Percentiles rank a stretch among this genome's conserved stretches.
Conservation (phyloP, 208 protist species). For the Trypanosoma lewisi region DNA sequence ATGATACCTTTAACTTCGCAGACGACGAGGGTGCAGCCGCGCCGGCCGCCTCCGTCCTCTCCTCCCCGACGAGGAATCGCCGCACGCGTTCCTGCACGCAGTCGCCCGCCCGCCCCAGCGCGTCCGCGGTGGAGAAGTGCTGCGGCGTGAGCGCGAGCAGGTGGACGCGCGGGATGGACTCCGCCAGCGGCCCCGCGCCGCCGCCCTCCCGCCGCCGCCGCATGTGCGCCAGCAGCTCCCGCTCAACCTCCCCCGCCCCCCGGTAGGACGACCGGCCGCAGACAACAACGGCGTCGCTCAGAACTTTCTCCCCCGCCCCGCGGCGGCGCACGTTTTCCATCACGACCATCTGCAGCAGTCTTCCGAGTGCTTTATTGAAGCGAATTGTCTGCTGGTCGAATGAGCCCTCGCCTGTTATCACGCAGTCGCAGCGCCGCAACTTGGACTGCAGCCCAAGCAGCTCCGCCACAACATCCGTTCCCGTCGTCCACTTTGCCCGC, state of each 20-base stretch:
- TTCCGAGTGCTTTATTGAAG: conserved; percentile 68
- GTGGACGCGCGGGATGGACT: conserved; percentile 11
- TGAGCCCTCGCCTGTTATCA: conserved; percentile 77
- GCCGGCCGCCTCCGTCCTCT: background rate
- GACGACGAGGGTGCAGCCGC: background rate
- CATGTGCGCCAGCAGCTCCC: conserved; percentile 9
- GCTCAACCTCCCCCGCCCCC: background rate
- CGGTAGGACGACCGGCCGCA: conserved; percentile 10
- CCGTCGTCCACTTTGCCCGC: conserved; percentile 40
- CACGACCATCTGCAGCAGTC: conserved; percentile 69
- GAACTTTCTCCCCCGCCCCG: conserved; percentile 6
- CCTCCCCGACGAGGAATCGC: background rate
- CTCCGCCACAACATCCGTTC: conserved; percentile 58
- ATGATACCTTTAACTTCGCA: background rate
- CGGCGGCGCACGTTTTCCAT: conserved; percentile 49
- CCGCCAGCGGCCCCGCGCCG: background rate
- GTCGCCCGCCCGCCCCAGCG: background rate
- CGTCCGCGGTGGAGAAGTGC: conserved; percentile 10
- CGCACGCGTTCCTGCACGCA: conserved; percentile 10
- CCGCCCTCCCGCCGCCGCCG: background rate
- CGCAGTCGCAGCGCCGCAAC: conserved; percentile 25
- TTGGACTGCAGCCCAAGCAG: conserved; percentile 32
- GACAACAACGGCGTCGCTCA: conserved; percentile 9
- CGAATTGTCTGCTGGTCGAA: conserved; percentile 68
- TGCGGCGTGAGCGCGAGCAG: conserved; percentile 15